Base-by-base conservation (phyloP, 2,329 filamentous ascomycete species). In the Zalaria sp. region DNA sequence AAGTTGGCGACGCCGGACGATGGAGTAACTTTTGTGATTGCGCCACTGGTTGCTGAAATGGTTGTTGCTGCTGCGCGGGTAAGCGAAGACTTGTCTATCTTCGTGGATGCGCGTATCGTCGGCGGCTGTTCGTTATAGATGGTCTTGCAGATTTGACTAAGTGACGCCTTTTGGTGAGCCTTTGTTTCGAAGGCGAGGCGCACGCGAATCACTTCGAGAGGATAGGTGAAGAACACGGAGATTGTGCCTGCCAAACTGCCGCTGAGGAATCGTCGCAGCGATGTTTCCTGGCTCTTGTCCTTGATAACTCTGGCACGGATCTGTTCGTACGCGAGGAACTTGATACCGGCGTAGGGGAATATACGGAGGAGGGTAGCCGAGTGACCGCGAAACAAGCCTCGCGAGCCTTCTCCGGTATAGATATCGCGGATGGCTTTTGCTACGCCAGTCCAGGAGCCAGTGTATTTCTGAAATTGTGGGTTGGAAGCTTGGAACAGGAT, bases 251-350 rank as follows among this genome's bases (percentile, higher is more conserved):
- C 83, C 28, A 86, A 56, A 44, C 79, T 79, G 37, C 85, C 85
- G 44, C 79, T 81, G 25, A 83, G 53, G 38, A 91, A 74, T 7
- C 91, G 76, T 39, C 91, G 77, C 27, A 82, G 60, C 1, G 82
- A 74, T 0, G 89, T 96, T 59, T 98, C 91, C 44, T 93, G 72
- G 4, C 79, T 67, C 40, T 70, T 75, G 32, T 64, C 68, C 1
- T 74, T 75, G 46, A 98, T 96, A 28, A 96, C 57, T 9, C 79
- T 55, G 8, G 81, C 77, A 45, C 91, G 83, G 49, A 95, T 85
- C 62, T 98, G 91, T 61, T 98, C 91, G 66, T 98, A 98, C 37
- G 89, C 88, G 35, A 98, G 75, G 57, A 98, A 98, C 57, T 98
- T 98, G 63, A 96, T 94, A 37, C 84, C 89, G 10, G 89, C 91